Base-by-base conservation (phyloP, 2,329 filamentous ascomycete genomes). In the Didymella lethalis region DNA sequence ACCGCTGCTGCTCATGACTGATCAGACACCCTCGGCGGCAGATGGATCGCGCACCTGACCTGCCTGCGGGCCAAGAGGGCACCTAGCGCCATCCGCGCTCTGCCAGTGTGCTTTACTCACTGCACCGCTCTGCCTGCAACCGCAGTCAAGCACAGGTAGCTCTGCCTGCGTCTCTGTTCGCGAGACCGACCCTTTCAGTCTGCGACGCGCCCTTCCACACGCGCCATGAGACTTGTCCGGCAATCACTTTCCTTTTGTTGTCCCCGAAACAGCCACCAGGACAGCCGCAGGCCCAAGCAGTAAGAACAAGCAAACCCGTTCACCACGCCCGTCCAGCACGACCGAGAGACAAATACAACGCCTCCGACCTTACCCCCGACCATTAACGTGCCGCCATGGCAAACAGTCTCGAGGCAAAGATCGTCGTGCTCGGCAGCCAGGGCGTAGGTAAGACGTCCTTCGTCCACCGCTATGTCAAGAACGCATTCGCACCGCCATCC, bases 381-480 rank as follows among this genome's bases (percentile, higher is more conserved):
- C 54, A 26, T 40, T 8, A 25, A 48, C 25, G 20, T 36, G 48
- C 23, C 34, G 25, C 20, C 56, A 75, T 75, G 72, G 63, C 72
- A 29, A 74, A 76, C 69, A 89, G 88, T 40, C 85, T 93, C 71
- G 90, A 93, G 80, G 89, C 90, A 75, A 92, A 93, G 78, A 90
- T 93, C 57, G 88, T 93, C 66, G 88, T 93, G 63, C 87, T 93
- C 71, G 90, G 91, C 77, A 86, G 88, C 48, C 90, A 93, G 79
- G 88, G 88, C 75, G 90, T 93, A 55, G 90, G 90, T 71, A 93
- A 93, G 81, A 93, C 90, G 12, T 90, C 88, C 14, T 84, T 93
- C 43, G 88, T 93, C 29, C 89, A 88, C 80, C 87, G 90, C 64
- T 93, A 89, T 72, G 90, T 89, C 78, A 90, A 90, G 64, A 89